A percentile compares a stretch with the other conserved stretches of the same genome.
Conservation (phyloP, 2,329 filamentous ascomycete genomes). For the Lasiodiplodia theobromae region DNA sequence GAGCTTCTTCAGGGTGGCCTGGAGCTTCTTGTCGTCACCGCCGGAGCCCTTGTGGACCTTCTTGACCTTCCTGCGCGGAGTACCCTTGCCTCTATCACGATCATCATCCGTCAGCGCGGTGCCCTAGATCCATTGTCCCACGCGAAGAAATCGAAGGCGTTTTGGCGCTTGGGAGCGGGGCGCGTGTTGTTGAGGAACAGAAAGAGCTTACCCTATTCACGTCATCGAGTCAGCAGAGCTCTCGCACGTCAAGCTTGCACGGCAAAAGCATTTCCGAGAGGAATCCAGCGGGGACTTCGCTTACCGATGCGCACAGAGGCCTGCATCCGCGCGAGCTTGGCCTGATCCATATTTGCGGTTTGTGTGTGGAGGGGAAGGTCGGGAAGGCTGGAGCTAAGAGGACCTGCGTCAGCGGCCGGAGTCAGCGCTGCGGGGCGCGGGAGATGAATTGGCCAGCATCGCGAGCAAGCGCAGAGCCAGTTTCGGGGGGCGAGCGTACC, state of each 20-base stretch:
- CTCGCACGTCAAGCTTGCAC: slow-evolving; percentile 4
- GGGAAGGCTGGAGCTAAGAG: slow-evolving; percentile 25
- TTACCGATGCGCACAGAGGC: slow-evolving; percentile 53
- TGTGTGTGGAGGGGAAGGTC: slow-evolving; percentile 28
- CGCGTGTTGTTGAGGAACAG: slow-evolving; percentile 29
- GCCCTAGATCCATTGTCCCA: not conserved
- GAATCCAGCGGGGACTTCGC: slow-evolving; percentile 33
- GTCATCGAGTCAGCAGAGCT: slow-evolving; percentile 31
- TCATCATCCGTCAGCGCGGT: slow-evolving; percentile 16
- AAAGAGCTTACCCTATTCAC: slow-evolving; percentile 31
- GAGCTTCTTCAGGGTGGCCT: slow-evolving; percentile 97
- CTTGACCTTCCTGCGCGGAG: slow-evolving; percentile 97
- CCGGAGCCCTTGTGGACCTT: slow-evolving; percentile 91
- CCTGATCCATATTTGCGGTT: slow-evolving; percentile 54
- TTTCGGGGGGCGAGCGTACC: slow-evolving; percentile 24
- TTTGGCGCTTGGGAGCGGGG: slow-evolving; percentile 4
- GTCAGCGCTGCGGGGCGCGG: slow-evolving; percentile 5
- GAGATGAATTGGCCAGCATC: slow-evolving; percentile 9
- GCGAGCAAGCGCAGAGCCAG: slow-evolving; percentile 1
- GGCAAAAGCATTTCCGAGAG: slow-evolving; percentile 5
- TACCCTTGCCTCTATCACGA: slow-evolving; percentile 86
- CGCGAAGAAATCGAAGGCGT: slow-evolving; percentile 2
- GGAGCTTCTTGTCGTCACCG: slow-evolving; percentile 99
- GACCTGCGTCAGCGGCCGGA: slow-evolving; percentile 19
- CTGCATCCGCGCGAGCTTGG: slow-evolving; percentile 55